Evolutionary conservation across 805 yeast species (phyloP).

Genomic region (Maudiozyma serrabonitensis): DNA sequence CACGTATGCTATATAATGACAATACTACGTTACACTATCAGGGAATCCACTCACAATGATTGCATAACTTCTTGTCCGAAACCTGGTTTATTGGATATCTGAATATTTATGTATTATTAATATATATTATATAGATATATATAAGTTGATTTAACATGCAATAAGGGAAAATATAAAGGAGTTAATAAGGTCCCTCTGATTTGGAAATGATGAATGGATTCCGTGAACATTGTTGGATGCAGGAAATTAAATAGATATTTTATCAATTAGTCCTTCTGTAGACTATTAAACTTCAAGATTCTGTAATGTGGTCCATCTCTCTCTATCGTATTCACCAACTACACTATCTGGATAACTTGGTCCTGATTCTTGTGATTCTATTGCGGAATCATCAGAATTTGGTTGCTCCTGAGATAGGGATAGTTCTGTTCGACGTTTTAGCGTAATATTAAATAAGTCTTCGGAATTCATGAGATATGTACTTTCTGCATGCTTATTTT

Average conservation of each 20-base stretch:
- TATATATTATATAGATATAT: too few species aligned
- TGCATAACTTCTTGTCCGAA: too few species aligned
- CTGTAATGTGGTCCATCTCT: conserved; percentile 23
- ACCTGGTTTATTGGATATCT: too few species aligned
- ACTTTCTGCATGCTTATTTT: conserved; percentile 7
- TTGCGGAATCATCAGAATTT: conserved; percentile 5
- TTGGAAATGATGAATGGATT: too few species aligned
- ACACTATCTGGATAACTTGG: conserved; percentile 20
- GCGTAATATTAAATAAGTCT: conserved; percentile 2
- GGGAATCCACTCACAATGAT: too few species aligned
- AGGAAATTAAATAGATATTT: neutral
- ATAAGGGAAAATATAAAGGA: too few species aligned
- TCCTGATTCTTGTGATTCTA: conserved; percentile 8
- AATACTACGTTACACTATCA: too few species aligned
- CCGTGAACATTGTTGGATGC: too few species aligned
- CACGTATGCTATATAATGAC: neutral
- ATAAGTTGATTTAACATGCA: too few species aligned
- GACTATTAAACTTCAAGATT: conserved; percentile 5
- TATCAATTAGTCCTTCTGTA: conserved; percentile 1
- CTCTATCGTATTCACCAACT: conserved; percentile 29
- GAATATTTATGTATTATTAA: too few species aligned
- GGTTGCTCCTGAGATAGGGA: neutral
- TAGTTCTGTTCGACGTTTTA: neutral
- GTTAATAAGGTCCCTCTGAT: too few species aligned
- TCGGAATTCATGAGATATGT: conserved; percentile 3